These are phyloP conservation scores for Pholiota microspora DNA, from an alignment of 768 basidiomycete genomes.

Conservation along the genomic window DNA sequence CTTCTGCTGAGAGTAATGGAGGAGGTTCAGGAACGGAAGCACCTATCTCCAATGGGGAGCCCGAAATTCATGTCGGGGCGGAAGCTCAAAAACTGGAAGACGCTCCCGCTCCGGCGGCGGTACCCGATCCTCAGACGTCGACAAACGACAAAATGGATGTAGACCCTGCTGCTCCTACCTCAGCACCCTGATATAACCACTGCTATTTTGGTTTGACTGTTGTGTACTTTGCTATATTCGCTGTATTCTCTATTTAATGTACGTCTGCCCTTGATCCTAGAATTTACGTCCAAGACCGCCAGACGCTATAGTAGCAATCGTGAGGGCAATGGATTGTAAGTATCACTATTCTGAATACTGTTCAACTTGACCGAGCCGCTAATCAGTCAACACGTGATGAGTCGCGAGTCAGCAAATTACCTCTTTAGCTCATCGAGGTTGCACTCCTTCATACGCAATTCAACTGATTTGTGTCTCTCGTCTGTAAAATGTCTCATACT, in stretches of 20 bases:
- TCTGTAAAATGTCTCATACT: slow-evolving; percentile 21
- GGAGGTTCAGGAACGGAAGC: slow-evolving; percentile 8
- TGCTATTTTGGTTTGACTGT: slow-evolving; percentile 3
- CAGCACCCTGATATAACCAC: slow-evolving; percentile 8
- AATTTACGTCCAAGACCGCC: too few species aligned
- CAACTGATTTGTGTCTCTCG: too few species aligned
- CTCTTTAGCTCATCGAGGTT: too few species aligned
- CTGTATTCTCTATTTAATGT: slow-evolving; percentile 14
- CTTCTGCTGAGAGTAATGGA: slow-evolving; percentile 30
- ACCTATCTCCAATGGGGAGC: neutral
- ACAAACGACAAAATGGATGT: slow-evolving; percentile 20
- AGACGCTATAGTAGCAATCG: too few species aligned
- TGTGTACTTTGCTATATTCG: slow-evolving; percentile 15
- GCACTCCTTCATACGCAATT: too few species aligned
- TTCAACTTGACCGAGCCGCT: too few species aligned
- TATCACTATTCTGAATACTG: too few species aligned
- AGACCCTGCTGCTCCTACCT: slow-evolving; percentile 8
- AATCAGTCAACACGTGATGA: too few species aligned
- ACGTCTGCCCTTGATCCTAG: neutral
- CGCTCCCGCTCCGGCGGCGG: neutral
- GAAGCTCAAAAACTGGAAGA: neutral
- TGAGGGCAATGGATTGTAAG: too few species aligned
- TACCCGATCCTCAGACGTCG: neutral
- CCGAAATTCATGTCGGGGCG: neutral
- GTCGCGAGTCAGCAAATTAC: too few species aligned